A percentile compares a stretch with the other conserved stretches of the same genome.
Conservation (phyloP, 148 eudicot species). For the Rhododendron molle region DNA sequence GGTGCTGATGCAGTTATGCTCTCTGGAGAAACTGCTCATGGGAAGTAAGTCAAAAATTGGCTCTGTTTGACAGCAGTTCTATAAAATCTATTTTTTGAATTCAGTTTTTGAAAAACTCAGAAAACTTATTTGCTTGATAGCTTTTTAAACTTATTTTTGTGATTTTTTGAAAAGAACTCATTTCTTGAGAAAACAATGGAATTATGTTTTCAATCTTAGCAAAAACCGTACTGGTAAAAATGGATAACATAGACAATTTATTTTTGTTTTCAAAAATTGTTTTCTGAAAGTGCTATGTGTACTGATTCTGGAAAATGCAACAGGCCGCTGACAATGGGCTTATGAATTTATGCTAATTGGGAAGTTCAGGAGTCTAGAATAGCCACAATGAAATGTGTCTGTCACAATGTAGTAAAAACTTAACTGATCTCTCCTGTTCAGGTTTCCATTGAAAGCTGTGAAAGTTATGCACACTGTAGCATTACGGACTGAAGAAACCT, state of each 20-base stretch:
- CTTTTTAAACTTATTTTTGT: background rate
- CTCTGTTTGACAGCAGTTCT: background rate
- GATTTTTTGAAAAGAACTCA: background rate
- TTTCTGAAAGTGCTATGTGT: background rate
- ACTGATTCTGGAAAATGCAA: background rate
- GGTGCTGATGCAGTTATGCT: slow-evolving; percentile 99
- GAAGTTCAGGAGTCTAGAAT: background rate
- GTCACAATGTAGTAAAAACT: background rate
- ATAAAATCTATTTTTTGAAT: background rate
- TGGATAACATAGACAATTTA: background rate
- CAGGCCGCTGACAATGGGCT: background rate
- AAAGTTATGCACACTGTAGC: slow-evolving; percentile 98
- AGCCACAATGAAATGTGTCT: background rate
- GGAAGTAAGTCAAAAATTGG: slow-evolving; percentile 57
- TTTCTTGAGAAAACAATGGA: background rate
- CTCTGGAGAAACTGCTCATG: slow-evolving; percentile 99
- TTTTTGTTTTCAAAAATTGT: background rate
- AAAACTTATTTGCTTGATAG: background rate
- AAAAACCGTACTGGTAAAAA: background rate
- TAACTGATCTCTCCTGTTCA: slow-evolving; percentile 24
- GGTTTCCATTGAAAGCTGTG: slow-evolving; percentile 97
- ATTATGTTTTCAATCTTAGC: background rate
- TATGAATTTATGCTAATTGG: background rate
- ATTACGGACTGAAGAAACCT: slow-evolving; percentile 86
- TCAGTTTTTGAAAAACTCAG: background rate